Conservation (phyloP, 306 rosid species). For the Purshia tridentata region DNA sequence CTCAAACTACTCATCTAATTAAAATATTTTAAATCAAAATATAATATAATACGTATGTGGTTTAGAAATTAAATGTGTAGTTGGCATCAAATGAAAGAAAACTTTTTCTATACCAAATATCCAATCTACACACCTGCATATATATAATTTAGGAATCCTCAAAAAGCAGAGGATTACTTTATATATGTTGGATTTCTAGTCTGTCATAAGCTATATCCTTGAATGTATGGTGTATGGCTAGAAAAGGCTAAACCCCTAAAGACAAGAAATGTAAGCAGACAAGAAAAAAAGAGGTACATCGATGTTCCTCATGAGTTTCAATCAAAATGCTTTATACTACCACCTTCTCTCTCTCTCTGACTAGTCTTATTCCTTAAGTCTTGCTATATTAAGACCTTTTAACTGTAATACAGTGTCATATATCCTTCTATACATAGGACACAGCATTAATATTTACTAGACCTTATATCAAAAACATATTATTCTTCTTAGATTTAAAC, state of each 20-base stretch:
- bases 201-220: slow-evolving; percentile 28
- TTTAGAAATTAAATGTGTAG: too few relatives aligned
- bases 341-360: slow-evolving; percentile 22
- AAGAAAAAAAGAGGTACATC: slow-evolving; percentile 33
- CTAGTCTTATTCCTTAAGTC: slow-evolving; percentile 46
- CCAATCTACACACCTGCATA: too few relatives aligned
- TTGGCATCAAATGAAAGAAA: too few relatives aligned
- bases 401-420: slow-evolving; percentile 60
- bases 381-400: slow-evolving; percentile 66
- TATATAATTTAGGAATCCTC: not conserved
- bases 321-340: slow-evolving; percentile 37
- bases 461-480: not conserved
- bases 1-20: too few relatives aligned
- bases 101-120: too few relatives aligned
- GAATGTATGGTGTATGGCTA: slow-evolving; percentile 19
- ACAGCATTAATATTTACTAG: slow-evolving; percentile 31
- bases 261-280: slow-evolving; percentile 41
- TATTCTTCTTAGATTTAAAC: not conserved
- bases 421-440: slow-evolving; percentile 42
- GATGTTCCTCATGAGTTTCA: slow-evolving; percentile 43
- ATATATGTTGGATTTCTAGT: slow-evolving; percentile 34
- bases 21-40: too few relatives aligned
- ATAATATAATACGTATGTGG: too few relatives aligned
- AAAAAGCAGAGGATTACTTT: not conserved
- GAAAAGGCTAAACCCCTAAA: slow-evolving; percentile 28